These are phyloP conservation scores for Cercospora sp. DNA, from an alignment of 2,329 filamentous ascomycete genomes.

Conservation along the genomic window DNA sequence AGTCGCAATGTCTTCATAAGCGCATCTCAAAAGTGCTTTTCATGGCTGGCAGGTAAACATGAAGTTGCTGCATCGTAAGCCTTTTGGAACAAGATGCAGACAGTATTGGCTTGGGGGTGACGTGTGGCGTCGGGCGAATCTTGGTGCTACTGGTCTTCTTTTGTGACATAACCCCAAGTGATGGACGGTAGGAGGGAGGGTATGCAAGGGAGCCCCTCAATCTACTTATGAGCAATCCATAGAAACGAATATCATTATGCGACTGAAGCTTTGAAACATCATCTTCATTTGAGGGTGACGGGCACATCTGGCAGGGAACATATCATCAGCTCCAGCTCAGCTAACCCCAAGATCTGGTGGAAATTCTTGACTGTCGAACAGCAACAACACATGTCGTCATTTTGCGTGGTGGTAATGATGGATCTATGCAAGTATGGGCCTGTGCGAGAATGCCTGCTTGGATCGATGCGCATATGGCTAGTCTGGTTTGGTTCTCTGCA, in stretches of 20 bases:
- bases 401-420: background rate
- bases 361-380: background rate
- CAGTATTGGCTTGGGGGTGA: background rate
- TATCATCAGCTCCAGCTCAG: background rate
- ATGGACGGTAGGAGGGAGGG: background rate
- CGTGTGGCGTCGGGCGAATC: slow-evolving; percentile 1
- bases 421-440: background rate
- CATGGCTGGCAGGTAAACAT: background rate
- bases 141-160: background rate
- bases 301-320: background rate
- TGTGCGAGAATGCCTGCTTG: background rate
- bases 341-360: background rate
- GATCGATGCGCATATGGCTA: background rate
- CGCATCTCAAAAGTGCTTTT: background rate
- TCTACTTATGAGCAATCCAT: slow-evolving; percentile 4
- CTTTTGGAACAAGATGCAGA: background rate
- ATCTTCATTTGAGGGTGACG: background rate
- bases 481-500: background rate
- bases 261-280: background rate
- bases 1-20: background rate
- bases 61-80: background rate
- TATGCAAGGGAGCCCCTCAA: background rate
- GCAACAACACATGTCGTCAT: background rate
- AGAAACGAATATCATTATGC: background rate
- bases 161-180: background rate